Evolutionary conservation across 2,329 filamentous ascomycete genomes (phyloP), one percentile per base, ranked within the genome.

Genomic region (Phaeosphaeria sp.): DNA sequence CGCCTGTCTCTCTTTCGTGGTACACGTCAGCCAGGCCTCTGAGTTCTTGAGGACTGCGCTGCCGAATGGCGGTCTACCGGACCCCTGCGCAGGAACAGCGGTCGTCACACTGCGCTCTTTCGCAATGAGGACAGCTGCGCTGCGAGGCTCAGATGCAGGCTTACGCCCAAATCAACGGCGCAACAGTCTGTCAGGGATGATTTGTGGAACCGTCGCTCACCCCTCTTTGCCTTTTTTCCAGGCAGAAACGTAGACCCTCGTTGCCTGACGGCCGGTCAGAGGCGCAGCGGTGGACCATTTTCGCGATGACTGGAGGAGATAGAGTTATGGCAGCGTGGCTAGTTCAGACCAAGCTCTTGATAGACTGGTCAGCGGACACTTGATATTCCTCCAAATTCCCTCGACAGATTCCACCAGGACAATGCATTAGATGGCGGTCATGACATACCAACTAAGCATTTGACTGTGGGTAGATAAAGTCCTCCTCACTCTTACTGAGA

Each of bases 401-500:
- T 33, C 30, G 24, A 36, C 20, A 45, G 25, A 21, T 57, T 58
- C 56, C 51, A 49, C 48, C 56, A 52, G 56, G 43, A 58, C 49
- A 40, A 49, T 49, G 24, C 39, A 48, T 49, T 24, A 40, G 21
- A 42, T 25, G 48, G 44, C 36, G 7, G 27, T 15, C 33, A 51
- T 52, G 33, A 43, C 42, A n/a, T 21, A 18, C 33, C n/a, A 3
- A 22, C 21, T 33, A 17, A 24, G 21, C 30, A 24, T 25, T 18
- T 36, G 36, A 33, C 25, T 36, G 27, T 22, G 24, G 43, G 49
- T 56, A 53, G 45, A 60, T 60, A 62, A 62, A 55, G 59, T 62
- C 55, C 61, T 60, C 30, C 59, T 25, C 18, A 9, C n/a, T 48
- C n/a, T n/a, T n/a, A 39, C 27, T 18, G 47, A 22, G 13, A 45